Conservation (phyloP, 768 basidiomycete genomes). For the Collybiopsis confluens region DNA sequence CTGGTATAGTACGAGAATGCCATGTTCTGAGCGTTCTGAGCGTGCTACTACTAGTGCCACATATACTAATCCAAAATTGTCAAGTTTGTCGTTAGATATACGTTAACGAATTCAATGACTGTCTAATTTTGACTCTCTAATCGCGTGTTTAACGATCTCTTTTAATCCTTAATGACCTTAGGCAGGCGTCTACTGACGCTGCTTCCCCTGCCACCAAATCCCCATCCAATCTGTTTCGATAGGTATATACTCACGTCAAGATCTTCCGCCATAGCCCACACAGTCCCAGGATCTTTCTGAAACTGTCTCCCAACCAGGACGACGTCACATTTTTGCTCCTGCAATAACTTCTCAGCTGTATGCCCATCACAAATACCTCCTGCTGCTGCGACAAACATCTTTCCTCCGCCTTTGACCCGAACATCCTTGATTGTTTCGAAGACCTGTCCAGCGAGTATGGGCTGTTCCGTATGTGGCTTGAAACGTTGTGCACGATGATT, state of each 20-base stretch:
- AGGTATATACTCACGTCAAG: conserved; percentile 43
- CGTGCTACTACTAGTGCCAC: too few species aligned
- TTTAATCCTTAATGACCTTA: too few species aligned
- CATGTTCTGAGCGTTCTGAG: too few species aligned
- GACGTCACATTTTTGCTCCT: conserved; percentile 56
- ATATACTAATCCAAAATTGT: too few species aligned
- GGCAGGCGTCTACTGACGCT: too few species aligned
- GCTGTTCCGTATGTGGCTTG: conserved; percentile 39
- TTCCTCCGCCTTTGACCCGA: conserved; percentile 3
- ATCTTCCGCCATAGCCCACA: conserved; percentile 52
- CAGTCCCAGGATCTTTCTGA: conserved; percentile 53
- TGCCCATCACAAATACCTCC: conserved; percentile 55
- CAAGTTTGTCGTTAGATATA: too few species aligned
- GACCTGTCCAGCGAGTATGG: conserved; percentile 48
- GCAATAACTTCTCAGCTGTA: conserved; percentile 53
- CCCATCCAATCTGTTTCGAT: conserved; percentile 56
- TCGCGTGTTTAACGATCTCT: too few species aligned
- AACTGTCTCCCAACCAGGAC: conserved; percentile 53
- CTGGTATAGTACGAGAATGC: too few species aligned
- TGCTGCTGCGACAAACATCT: conserved; percentile 39
- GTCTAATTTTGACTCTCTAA: too few species aligned
- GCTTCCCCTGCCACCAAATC: conserved; percentile 35
- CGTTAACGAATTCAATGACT: too few species aligned
- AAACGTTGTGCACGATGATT: conserved; percentile 39
- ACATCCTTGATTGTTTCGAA: conserved; percentile 49